phyloP scores from a whole-genome alignment of 106 monocot genomes.

The Phalaenopsis equestris region DNA sequence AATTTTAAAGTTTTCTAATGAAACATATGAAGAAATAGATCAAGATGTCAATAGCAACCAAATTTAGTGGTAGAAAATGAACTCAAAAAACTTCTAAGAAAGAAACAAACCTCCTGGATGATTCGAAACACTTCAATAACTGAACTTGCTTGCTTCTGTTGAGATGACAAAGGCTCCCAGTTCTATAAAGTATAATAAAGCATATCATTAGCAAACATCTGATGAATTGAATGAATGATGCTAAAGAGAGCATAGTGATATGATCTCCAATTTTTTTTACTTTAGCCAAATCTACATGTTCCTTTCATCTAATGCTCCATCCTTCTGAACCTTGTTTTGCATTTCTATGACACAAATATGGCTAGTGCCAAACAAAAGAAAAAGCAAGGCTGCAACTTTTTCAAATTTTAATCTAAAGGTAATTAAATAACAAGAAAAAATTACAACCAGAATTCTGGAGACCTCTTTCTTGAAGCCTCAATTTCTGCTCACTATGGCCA shows the following conservation, averaged over 20 bases:
- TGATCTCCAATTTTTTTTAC: neutral
- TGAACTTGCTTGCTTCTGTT: slow-evolving; percentile 54
- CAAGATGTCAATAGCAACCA: neutral
- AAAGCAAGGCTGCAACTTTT: no score
- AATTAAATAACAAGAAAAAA: neutral
- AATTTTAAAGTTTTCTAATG: neutral
- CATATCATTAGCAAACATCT: neutral
- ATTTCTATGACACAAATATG: neutral
- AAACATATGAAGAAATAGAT: neutral
- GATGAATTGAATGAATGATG: neutral
- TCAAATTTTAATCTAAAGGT: no score
- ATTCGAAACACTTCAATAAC: slow-evolving; percentile 77
- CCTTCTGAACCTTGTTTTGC: neutral
- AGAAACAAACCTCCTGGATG: slow-evolving; percentile 58
- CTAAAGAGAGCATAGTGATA: neutral
- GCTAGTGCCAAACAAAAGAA: no score
- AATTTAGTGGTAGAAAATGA: neutral
- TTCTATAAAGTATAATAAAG: slow-evolving; percentile 23
- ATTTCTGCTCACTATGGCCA: neutral
- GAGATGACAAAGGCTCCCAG: slow-evolving; percentile 71
- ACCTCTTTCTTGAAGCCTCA: neutral
- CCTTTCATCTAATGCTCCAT: neutral
- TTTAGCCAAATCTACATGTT: neutral
- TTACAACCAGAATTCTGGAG: neutral
- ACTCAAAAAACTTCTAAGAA: neutral